Conservation (phyloP, 2,329 filamentous ascomycete species). For the Magnaporthiopsis rhizophila region DNA sequence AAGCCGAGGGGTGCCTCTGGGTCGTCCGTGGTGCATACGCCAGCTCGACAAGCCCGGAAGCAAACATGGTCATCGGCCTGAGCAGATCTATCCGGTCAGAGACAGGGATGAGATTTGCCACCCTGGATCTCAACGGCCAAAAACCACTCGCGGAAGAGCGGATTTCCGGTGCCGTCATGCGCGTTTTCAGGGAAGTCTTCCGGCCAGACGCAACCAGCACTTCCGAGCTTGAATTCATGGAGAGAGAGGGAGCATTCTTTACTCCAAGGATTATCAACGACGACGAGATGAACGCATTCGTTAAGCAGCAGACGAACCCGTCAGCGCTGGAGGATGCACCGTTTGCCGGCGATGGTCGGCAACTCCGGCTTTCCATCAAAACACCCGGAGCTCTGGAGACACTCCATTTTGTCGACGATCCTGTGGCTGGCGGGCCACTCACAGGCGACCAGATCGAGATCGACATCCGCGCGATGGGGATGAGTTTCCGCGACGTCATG, state of each 20-base stretch:
- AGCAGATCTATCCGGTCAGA: slow-evolving; percentile 39
- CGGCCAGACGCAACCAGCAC: slow-evolving; percentile 21
- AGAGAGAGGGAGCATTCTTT: slow-evolving; percentile 28
- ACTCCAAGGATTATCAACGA: slow-evolving; percentile 32
- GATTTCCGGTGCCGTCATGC: slow-evolving; percentile 17
- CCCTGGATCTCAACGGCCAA: slow-evolving; percentile 34
- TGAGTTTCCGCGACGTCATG: slow-evolving; percentile 40
- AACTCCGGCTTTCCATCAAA: slow-evolving; percentile 29
- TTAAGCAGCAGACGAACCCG: slow-evolving; percentile 33
- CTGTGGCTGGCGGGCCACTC: slow-evolving; percentile 18
- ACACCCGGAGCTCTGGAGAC: slow-evolving; percentile 29
- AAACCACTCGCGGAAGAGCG: slow-evolving; percentile 16
- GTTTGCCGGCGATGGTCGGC: slow-evolving; percentile 29
- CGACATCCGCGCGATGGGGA: slow-evolving; percentile 31
- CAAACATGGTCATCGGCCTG: slow-evolving; percentile 37
- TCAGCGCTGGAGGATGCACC: slow-evolving; percentile 27
- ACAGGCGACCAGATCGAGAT: slow-evolving; percentile 31
- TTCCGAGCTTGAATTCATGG: slow-evolving; percentile 35
- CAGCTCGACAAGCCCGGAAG: slow-evolving; percentile 26
- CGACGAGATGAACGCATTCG: slow-evolving; percentile 30
- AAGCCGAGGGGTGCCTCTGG: slow-evolving; percentile 30
- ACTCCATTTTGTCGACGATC: slow-evolving; percentile 30
- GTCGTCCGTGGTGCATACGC: slow-evolving; percentile 30
- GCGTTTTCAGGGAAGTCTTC: slow-evolving; percentile 29
- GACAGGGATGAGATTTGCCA: slow-evolving; percentile 33